Base-by-base conservation (phyloP, 495 filamentous ascomycete genomes). In the Rusavskia elegans region DNA sequence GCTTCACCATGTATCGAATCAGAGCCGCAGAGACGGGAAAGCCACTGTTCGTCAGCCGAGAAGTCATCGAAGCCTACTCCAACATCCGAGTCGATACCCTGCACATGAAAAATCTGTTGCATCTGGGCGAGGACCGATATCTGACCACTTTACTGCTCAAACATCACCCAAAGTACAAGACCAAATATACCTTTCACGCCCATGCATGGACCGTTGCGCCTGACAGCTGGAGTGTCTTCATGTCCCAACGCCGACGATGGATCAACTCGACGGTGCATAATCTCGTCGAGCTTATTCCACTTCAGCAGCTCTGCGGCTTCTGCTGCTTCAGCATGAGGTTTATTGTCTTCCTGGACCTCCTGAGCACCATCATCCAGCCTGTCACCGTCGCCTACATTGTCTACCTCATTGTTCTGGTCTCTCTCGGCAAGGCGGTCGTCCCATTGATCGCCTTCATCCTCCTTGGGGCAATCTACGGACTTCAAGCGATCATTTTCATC, bases 321-420 rank as follows among this genome's bases (percentile, higher is more conserved):
- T 99, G 92, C 74, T 97, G 93, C 69, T 99, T 99, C 75, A 89
- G 84, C 66, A 99, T 99, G 92, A 80, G 92, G 58, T 99, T 99
- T 69, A 74, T 99, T 54, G 90, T 99, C 57, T 94, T 99, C 61
- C 66, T 97, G 52, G 92, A 99, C 64, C 74, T 99, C 41, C 71
- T 99, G 51, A 87, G 83, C 51, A 99, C 92, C 30, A 66, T 97
- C 53, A 81, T 97, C 48, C 87, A 90, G 63, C 92, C 92, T 3
- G 92, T 95, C 41, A 90, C 82, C 1, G 73, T 93, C n/a, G 90
- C 77, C 25, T 99, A 97, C 60, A 82, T 99, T 55, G 73, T 75
- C 46, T 99, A 99, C 65, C 73, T 97, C 58, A 83, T 97, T 63
- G 80, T 85, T 44, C 74, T 84, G 58, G 68, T 96, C 52, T 63